Base-by-base conservation (phyloP, 495 filamentous ascomycete species). In the Chaetomium fimeti region DNA sequence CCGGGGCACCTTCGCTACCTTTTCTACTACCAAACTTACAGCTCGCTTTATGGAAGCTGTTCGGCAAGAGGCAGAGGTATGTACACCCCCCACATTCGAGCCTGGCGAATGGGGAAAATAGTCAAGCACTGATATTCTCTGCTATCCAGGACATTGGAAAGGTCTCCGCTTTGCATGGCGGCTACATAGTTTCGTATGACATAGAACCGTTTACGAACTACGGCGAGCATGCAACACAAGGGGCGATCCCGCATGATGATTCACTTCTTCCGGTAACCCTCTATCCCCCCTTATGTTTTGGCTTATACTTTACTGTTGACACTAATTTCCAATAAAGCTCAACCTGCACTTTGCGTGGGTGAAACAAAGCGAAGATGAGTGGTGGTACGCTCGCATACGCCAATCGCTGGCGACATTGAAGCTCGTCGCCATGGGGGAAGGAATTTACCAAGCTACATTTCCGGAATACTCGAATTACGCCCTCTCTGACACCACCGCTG, bases 151-250 rank as follows among this genome's bases (percentile, higher is more conserved):
- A 6, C 49, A 59, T 71, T 20, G 47, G 63, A n/a, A 15, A 40
- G 5, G 16, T 63, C 18, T 54, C 57, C 15, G 43, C 42, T 1
- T 28, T 53, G 0, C 65, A 70, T 38, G 28, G 45, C 9, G 71
- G 67, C 16, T 62, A 43, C 43, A 62, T 45, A 0, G 58, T 64
- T 24, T 66, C 59, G 47, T 73, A 63, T 13, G 69, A 73, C 47
- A 67, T 73, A 42, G 71, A 73, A 55, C 71, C 71, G 0, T 73
- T 73, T 24, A 65, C 59, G 11, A 20, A 58, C 7, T 73, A 70
- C 57, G 71, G 71, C 24, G 11, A 60, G 47, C 49, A 70, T 18
- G 69, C 67, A 8, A 68, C 67, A 0, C 67, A 70, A 5, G 66
- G 67, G 28, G 69, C 71, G 1, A 72, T 60, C 51, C 71, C 71